Evolutionary conservation across 495 filamentous ascomycete species (phyloP).

Genomic region (Platismatia glauca): DNA sequence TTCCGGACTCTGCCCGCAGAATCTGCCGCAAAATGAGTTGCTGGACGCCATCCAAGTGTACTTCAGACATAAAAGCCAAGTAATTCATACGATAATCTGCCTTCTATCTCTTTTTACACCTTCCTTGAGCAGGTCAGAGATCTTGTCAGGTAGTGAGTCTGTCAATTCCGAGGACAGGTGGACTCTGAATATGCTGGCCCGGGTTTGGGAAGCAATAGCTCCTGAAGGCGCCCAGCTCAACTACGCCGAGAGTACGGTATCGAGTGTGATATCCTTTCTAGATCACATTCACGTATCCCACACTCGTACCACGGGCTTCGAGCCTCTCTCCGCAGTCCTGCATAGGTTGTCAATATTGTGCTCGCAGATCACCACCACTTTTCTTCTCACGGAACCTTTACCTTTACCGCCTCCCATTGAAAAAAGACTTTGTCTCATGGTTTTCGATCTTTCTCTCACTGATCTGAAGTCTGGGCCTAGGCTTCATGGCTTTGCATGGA

Average conservation of each 20-base stretch:
- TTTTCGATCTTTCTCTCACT: conserved; percentile 5
- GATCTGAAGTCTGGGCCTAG: not conserved
- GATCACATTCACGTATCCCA: not conserved
- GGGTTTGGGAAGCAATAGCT: conserved; percentile 3
- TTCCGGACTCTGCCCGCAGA: conserved; percentile 3
- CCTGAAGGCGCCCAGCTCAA: not conserved
- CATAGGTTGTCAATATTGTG: not conserved
- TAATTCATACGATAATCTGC: conserved; percentile 3
- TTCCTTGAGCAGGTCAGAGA: not conserved
- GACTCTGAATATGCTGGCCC: conserved; percentile 4
- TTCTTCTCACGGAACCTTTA: not conserved
- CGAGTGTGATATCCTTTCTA: not conserved
- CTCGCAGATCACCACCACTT: not conserved
- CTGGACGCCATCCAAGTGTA: not conserved
- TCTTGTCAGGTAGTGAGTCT: not conserved
- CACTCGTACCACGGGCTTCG: not conserved
- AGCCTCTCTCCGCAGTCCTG: not conserved
- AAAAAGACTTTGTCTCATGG: conserved; percentile 9
- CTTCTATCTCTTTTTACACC: not conserved
- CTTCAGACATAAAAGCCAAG: not conserved
- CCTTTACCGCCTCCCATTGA: not conserved
- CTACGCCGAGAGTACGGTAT: not conserved
- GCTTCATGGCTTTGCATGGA: not conserved
- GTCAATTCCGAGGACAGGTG: not conserved
- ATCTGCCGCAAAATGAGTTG: conserved; percentile 1